These are phyloP conservation scores for Nemania diffusa DNA, from an alignment of 2,329 filamentous ascomycete species.

Conservation along the genomic window DNA sequence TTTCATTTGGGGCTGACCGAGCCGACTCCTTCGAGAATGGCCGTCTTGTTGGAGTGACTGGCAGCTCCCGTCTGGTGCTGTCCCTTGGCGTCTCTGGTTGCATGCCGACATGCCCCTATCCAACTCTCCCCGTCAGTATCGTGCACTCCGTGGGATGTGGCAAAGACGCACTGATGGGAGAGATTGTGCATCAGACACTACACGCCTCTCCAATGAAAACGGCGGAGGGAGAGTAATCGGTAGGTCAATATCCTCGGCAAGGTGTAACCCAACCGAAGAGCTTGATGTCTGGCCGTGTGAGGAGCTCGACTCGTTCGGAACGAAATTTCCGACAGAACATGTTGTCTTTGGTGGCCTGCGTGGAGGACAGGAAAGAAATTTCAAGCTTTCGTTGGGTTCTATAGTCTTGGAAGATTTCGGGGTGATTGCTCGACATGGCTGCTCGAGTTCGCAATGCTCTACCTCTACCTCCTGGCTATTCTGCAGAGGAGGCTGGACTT, in stretches of 20 bases:
- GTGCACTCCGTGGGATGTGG: neutral
- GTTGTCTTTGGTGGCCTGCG: constrained; percentile 33
- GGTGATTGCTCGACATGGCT: constrained; percentile 18
- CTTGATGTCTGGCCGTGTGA: constrained; percentile 38
- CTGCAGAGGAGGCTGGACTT: constrained; percentile 20
- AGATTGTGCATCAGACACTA: constrained; percentile 44
- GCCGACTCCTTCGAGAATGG: constrained; percentile 36
- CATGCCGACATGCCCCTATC: constrained; percentile 30
- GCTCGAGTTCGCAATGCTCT: constrained; percentile 26
- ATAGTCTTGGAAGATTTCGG: constrained; percentile 27
- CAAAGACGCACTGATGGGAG: constrained; percentile 45
- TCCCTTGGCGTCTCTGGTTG: constrained; percentile 24
- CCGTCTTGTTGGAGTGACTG: constrained; percentile 42
- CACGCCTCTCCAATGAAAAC: constrained; percentile 44
- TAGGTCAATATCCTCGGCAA: constrained; percentile 30
- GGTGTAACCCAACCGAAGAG: constrained; percentile 30
- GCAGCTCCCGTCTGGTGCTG: constrained; percentile 33
- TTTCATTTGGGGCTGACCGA: constrained; percentile 21
- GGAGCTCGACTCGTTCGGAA: constrained; percentile 34
- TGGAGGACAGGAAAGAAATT: constrained; percentile 33
- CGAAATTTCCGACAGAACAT: constrained; percentile 32
- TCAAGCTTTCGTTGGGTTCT: constrained; percentile 33
- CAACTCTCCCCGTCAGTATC: constrained; percentile 22
- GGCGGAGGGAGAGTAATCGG: constrained; percentile 45
- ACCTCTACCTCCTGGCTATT: constrained; percentile 30